A percentile compares a stretch with the other conserved stretches of the same genome.
These are phyloP conservation scores for Vinca minor DNA, from an alignment of 257 asterid genomes.

Conservation along the genomic window DNA sequence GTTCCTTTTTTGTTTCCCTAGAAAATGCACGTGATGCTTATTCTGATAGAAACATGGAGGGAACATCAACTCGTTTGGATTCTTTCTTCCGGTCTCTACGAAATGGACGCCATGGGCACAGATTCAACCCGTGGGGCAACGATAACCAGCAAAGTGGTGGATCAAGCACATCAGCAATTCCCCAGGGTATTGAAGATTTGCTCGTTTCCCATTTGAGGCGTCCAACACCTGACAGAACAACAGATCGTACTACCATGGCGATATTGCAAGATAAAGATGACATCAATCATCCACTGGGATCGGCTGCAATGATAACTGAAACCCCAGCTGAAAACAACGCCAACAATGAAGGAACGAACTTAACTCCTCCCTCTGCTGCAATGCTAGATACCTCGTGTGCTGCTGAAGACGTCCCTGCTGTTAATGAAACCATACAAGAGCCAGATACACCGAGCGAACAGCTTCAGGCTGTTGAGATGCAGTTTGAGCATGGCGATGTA, in stretches of 20 bases:
- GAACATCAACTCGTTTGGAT: slow-evolving; percentile 63
- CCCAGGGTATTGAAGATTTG: slow-evolving; percentile 87
- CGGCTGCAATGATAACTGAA: slow-evolving; percentile 39
- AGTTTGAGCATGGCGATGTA: slow-evolving; percentile 55
- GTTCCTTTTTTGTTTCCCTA: slow-evolving; percentile 24
- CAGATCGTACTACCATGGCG: slow-evolving; percentile 28
- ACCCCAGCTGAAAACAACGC: slow-evolving; percentile 32
- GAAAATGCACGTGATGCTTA: slow-evolving; percentile 49
- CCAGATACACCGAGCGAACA: slow-evolving; percentile 43
- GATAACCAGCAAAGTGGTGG: slow-evolving; percentile 67
- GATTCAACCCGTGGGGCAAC: slow-evolving; percentile 67
- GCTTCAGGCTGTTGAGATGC: slow-evolving; percentile 58
- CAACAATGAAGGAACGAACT: slow-evolving; percentile 27
- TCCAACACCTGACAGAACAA: slow-evolving; percentile 46
- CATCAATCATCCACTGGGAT: slow-evolving; percentile 39
- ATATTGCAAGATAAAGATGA: slow-evolving; percentile 54
- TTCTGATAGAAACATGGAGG: slow-evolving; percentile 50
- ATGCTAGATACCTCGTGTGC: slow-evolving; percentile 31
- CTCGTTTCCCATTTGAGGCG: slow-evolving; percentile 73
- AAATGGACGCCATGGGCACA: slow-evolving; percentile 83
- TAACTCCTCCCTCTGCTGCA: slow-evolving; percentile 41
- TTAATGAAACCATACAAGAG: slow-evolving; percentile 39
- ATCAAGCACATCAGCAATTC: slow-evolving; percentile 55
- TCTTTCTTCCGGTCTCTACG: slow-evolving; percentile 72
- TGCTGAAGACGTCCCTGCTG: slow-evolving; percentile 33